Evolutionary conservation across 441 rosid species (phyloP).

Genomic region (Gossypium davidsonii): DNA sequence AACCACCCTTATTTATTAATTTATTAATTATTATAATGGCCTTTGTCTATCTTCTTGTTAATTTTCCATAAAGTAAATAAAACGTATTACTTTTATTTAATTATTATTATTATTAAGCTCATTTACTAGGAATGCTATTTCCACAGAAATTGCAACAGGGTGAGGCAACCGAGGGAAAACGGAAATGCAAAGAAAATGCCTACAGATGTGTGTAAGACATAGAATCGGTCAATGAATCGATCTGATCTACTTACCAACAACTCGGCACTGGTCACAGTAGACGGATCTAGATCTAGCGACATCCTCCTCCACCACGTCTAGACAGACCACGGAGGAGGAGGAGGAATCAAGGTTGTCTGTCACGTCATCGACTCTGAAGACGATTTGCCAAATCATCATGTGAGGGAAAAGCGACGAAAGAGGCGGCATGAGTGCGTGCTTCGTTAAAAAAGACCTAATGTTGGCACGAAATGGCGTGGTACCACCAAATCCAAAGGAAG

Average conservation of each 20-base stretch:
- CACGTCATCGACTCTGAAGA: conserved; percentile 43
- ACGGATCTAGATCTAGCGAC: conserved; percentile 68
- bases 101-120: background rate
- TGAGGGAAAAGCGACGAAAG: conserved; percentile 46
- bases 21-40: background rate
- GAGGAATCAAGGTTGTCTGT: conserved; percentile 27
- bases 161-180: conserved; percentile 20
- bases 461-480: conserved; percentile 39
- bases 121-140: background rate
- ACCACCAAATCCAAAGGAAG: conserved; percentile 5
- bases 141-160: conserved; percentile 13
- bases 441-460: conserved; percentile 35
- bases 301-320: conserved; percentile 65
- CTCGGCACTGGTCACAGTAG: conserved; percentile 77
- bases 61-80: background rate
- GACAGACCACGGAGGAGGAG: conserved; percentile 32
- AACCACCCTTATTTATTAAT: background rate
- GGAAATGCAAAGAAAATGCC: background rate
- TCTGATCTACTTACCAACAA: conserved; percentile 56
- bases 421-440: conserved; percentile 41
- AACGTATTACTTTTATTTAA: background rate
- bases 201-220: conserved; percentile 14
- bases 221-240: conserved; percentile 26
- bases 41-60: background rate
- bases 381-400: conserved; percentile 49